These are phyloP conservation scores for Scleroderma bovista DNA, from an alignment of 768 basidiomycete genomes.

Conservation along the genomic window DNA sequence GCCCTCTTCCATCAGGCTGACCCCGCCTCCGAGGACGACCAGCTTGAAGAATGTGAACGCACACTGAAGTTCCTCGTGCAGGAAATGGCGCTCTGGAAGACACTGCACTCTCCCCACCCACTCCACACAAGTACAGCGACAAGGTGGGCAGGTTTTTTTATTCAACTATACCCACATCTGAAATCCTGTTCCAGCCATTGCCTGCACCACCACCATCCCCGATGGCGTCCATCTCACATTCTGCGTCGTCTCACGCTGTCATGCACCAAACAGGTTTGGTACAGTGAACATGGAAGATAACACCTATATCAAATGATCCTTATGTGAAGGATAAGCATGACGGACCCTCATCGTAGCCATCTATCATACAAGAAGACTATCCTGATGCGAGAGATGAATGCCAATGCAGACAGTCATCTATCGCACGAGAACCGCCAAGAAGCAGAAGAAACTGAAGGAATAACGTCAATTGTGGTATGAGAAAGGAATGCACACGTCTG, in stretches of 20 bases:
- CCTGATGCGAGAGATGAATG: too few relatives aligned
- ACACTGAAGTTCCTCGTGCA: constrained; percentile 32
- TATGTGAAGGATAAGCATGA: too few relatives aligned
- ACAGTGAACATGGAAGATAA: too few relatives aligned
- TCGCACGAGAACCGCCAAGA: too few relatives aligned
- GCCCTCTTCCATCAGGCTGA: constrained; percentile 25
- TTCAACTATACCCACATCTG: neutral
- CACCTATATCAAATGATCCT: too few relatives aligned
- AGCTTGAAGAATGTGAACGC: constrained; percentile 27
- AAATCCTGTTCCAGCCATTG: constrained; percentile 1
- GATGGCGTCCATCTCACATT: constrained; percentile 20
- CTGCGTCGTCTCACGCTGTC: constrained; percentile 22
- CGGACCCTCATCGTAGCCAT: too few relatives aligned
- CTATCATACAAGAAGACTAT: too few relatives aligned
- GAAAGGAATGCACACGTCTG: too few relatives aligned
- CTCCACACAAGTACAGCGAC: constrained; percentile 7
- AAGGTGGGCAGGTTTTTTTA: constrained; percentile 1
- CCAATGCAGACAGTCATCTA: too few relatives aligned
- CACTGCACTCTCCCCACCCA: constrained; percentile 2
- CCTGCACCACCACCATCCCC: constrained; percentile 22
- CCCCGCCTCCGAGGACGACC: constrained; percentile 3
- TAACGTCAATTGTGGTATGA: too few relatives aligned
- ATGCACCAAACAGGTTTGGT: too few relatives aligned
- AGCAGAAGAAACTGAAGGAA: too few relatives aligned
- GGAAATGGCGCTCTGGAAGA: constrained; percentile 28